phyloP scores from a whole-genome alignment of 176 grass and related monocot genomes.

The Oryza meyeriana region DNA sequence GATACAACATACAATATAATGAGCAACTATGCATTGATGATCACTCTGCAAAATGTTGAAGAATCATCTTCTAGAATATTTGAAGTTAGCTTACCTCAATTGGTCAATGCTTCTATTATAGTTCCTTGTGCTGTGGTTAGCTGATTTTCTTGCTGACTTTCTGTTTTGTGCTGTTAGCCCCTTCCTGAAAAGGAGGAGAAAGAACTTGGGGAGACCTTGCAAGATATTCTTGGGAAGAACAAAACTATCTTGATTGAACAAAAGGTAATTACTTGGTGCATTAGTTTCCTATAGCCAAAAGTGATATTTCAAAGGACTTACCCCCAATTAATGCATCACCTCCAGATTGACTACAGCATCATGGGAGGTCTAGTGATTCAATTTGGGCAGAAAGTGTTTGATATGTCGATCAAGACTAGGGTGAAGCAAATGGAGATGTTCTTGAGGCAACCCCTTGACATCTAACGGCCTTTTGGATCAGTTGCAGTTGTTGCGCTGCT shows the following conservation, averaged over 20 bases:
- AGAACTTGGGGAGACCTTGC: slow-evolving; percentile 71
- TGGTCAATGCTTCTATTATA: neutral
- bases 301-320: neutral
- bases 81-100: neutral
- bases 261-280: slow-evolving; percentile 61
- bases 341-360: slow-evolving; percentile 83
- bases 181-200: slow-evolving; percentile 86
- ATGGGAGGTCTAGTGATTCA: slow-evolving; percentile 90
- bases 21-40: neutral
- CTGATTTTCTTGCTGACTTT: slow-evolving; percentile 1
- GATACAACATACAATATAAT: neutral
- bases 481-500: slow-evolving; percentile 28
- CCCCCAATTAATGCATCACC: neutral
- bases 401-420: slow-evolving; percentile 93
- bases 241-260: slow-evolving; percentile 81
- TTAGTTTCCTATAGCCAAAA: neutral
- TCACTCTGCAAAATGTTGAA: neutral
- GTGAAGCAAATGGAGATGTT: slow-evolving; percentile 89
- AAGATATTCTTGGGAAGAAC: slow-evolving; percentile 72
- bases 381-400: slow-evolving; percentile 73
- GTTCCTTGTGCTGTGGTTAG: neutral
- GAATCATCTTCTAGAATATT: neutral
- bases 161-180: slow-evolving; percentile 45
- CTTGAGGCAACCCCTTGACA: slow-evolving; percentile 80
- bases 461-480: slow-evolving; percentile 41